phyloP scores from a whole-genome alignment of 495 filamentous ascomycete species.

The Pyrenula massariospora region DNA sequence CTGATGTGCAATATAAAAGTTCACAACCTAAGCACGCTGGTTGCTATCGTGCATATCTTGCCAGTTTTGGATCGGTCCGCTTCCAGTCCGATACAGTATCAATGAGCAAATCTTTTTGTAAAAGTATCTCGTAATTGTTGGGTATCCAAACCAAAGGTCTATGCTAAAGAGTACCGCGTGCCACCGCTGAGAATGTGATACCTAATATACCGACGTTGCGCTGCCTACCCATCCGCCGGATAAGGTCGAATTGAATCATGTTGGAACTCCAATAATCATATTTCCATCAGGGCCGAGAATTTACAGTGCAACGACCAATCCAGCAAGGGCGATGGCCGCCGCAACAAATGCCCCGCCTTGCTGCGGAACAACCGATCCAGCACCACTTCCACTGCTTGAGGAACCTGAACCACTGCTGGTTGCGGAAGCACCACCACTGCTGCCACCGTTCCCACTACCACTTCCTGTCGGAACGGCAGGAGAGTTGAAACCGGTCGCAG shows the following conservation, averaged over 20 bases:
- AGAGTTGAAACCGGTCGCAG: not conserved
- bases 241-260: no score
- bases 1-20: no score
- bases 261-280: no score
- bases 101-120: no score
- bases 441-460: not conserved
- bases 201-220: no score
- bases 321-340: slow-evolving; percentile 33
- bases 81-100: no score
- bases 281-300: no score
- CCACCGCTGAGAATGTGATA: not conserved
- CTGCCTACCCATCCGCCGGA: no score
- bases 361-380: not conserved
- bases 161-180: not conserved
- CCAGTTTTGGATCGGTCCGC: no score
- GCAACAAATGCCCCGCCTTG: slow-evolving; percentile 34
- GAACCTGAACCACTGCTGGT: not conserved
- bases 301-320: not conserved
- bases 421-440: not conserved
- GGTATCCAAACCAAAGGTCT: not conserved
- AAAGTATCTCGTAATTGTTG: no score
- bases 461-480: not conserved
- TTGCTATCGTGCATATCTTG: no score
- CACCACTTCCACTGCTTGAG: not conserved
- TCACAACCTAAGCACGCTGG: no score